Evolutionary conservation across 2,329 filamentous ascomycete species (phyloP), one percentile per base, ranked within the genome.

Genomic region (Tolypocladium tundrense): DNA sequence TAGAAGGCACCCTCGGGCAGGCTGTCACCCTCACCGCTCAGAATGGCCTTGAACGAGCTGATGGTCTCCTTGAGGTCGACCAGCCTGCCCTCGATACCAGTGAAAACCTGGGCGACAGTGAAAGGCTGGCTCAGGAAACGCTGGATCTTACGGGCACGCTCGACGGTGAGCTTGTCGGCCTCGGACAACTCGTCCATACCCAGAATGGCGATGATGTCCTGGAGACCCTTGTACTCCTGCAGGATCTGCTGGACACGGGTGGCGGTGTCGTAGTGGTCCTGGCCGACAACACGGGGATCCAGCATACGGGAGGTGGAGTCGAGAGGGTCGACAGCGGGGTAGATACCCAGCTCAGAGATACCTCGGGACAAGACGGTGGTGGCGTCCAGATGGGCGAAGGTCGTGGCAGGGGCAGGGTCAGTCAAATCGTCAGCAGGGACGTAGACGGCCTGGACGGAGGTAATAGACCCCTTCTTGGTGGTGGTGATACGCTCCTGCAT

Each of bases 401-500:
- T 99, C 78, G 94, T 97, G 77, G 94, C 94, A 70, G 94, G 94
- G 69, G 94, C 94, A 81, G 94, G 94, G 83, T 99, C 94, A 83
- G 94, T 99, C 90, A 99, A 88, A 89, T 99, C 94, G 79, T 99
- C 94, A 88, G 94, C 94, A 77, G 94, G 94, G 79, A 99, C 94
- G 84, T 99, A 99, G 79, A 99, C 94, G 79, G 94, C 94, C 87
- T 99, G 94, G 79, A 99, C 94, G 69, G 94, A 99, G 69, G 94
- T 99, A 80, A 99, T 99, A 76, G 94, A 97, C 75, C 94, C 94
- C 88, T 97, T 96, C 77, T 88, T 92, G 79, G 94, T 99, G 77
- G 94, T 99, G 77, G 94, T 99, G 73, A 99, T 99, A 86, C 94
- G 93, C 82, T 99, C 94, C 83, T 99, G 94, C 93, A 99, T 97